Evolutionary conservation across 768 basidiomycete genomes (phyloP).

Genomic region (Mycena leptocephala): DNA sequence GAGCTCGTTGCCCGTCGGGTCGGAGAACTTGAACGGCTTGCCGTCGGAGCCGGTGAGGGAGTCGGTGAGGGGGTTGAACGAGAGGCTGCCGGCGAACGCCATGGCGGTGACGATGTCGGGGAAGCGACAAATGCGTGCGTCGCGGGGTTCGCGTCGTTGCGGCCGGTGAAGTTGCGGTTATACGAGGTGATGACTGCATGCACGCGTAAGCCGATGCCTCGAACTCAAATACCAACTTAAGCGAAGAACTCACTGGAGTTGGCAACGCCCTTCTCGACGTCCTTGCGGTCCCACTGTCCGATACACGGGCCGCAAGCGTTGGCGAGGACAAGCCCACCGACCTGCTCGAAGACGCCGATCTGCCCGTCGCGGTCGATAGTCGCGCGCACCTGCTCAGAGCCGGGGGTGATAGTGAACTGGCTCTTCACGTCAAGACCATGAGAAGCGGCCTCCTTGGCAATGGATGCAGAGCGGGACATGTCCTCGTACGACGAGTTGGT

Average conservation of each 20-base stretch:
- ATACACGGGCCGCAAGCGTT: slow-evolving; percentile 99
- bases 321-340: slow-evolving; percentile 94
- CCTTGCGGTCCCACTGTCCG: slow-evolving; percentile 98
- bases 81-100: slow-evolving; percentile 93
- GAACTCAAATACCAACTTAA: not conserved
- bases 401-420: slow-evolving; percentile 98
- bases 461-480: slow-evolving; percentile 97
- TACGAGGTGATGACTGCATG: slow-evolving; percentile 94
- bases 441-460: slow-evolving; percentile 88
- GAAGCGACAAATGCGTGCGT: slow-evolving; percentile 98
- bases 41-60: slow-evolving; percentile 90
- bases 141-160: slow-evolving; percentile 99
- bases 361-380: slow-evolving; percentile 98
- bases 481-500: slow-evolving; percentile 99
- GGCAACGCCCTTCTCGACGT: slow-evolving; percentile 95
- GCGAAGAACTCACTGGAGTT: slow-evolving; percentile 93
- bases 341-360: slow-evolving; percentile 88
- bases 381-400: slow-evolving; percentile 98
- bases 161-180: slow-evolving; percentile 99
- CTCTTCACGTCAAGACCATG: slow-evolving; percentile 94
- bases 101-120: slow-evolving; percentile 98
- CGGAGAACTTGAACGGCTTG: slow-evolving; percentile 97
- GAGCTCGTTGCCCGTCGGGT: slow-evolving; percentile 92
- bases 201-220: slow-evolving; percentile 11
- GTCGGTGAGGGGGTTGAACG: slow-evolving; percentile 98